These are phyloP conservation scores for Paraphaeosphaeria minitans DNA, from an alignment of 2,329 filamentous ascomycete genomes.

Conservation along the genomic window DNA sequence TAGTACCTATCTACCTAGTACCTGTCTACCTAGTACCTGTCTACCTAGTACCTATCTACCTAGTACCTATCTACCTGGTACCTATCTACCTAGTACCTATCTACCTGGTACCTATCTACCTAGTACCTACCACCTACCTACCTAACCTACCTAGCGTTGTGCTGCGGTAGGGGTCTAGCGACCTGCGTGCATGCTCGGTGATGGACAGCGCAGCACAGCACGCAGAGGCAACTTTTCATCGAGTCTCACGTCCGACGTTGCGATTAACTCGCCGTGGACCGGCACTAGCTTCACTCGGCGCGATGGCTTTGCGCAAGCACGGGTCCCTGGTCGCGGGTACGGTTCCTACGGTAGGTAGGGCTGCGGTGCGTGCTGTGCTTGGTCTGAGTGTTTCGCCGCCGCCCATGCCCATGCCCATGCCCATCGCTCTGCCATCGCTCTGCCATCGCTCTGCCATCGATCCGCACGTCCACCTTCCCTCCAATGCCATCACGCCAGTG, in stretches of 20 bases:
- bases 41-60: too few relatives aligned
- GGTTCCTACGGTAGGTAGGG: too few relatives aligned
- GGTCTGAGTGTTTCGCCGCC: neutral
- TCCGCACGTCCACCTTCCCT: neutral
- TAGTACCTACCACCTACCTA: too few relatives aligned
- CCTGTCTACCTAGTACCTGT: too few relatives aligned
- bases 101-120: too few relatives aligned
- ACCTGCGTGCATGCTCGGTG: neutral
- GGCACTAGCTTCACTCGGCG: constrained; percentile 17
- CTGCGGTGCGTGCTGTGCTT: constrained; percentile 3
- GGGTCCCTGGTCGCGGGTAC: constrained; percentile 9
- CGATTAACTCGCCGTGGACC: constrained; percentile 14
- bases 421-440: neutral
- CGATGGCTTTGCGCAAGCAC: constrained; percentile 7
- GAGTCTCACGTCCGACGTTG: constrained; percentile 8
- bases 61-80: too few relatives aligned
- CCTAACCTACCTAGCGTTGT: too few relatives aligned
- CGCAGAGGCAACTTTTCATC: neutral
- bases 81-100: too few relatives aligned
- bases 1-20: too few relatives aligned
- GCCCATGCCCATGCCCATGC: neutral
- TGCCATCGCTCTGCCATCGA: neutral
- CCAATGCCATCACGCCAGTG: constrained; percentile 4
- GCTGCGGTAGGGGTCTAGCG: too few relatives aligned
- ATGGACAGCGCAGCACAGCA: neutral